These are phyloP conservation scores for Chlorella sp. DNA, from an alignment of 139 green algal species.

Conservation along the genomic window DNA sequence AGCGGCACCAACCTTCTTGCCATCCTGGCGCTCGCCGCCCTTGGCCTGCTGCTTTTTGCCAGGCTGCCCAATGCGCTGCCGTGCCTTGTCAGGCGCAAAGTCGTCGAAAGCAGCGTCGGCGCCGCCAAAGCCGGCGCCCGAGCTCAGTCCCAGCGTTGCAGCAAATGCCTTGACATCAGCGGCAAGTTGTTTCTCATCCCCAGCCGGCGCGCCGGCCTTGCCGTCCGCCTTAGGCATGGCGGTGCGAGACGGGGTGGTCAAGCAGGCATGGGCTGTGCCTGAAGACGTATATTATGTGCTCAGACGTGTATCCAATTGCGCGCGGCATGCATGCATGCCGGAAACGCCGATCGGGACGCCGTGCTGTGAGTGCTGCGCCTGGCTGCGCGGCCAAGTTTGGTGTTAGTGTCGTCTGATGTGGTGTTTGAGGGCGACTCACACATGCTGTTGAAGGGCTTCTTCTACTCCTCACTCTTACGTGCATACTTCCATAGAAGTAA, in stretches of 20 bases:
- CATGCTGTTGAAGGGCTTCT: too few species aligned
- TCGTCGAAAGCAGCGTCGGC: constrained; percentile 72
- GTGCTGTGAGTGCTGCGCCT: too few species aligned
- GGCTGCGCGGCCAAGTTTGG: too few species aligned
- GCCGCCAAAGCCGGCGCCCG: constrained; percentile 40
- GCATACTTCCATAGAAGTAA: too few species aligned
- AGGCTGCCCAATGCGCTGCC: constrained; percentile 27
- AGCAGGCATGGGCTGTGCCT: too few species aligned
- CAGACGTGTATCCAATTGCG: background rate
- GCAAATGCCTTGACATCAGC: constrained; percentile 69
- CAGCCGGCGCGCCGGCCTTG: background rate
- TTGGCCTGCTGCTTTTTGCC: background rate
- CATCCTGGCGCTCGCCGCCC: background rate
- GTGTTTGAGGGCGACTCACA: too few species aligned
- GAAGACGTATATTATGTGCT: background rate
- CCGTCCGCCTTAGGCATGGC: background rate
- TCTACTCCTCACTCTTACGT: too few species aligned
- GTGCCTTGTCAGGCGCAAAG: constrained; percentile 71
- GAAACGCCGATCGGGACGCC: too few species aligned
- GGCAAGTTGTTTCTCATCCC: constrained; percentile 31
- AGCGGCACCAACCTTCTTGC: background rate
- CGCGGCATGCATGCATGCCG: too few species aligned
- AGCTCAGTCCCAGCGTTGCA: constrained; percentile 61
- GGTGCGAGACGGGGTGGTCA: too few species aligned
- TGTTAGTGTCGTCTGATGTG: too few species aligned